A percentile compares a stretch with the other conserved stretches of the same genome.
phyloP scores from a whole-genome alignment of 192 early-diverging fungal species.

The Coemansia furcata region DNA sequence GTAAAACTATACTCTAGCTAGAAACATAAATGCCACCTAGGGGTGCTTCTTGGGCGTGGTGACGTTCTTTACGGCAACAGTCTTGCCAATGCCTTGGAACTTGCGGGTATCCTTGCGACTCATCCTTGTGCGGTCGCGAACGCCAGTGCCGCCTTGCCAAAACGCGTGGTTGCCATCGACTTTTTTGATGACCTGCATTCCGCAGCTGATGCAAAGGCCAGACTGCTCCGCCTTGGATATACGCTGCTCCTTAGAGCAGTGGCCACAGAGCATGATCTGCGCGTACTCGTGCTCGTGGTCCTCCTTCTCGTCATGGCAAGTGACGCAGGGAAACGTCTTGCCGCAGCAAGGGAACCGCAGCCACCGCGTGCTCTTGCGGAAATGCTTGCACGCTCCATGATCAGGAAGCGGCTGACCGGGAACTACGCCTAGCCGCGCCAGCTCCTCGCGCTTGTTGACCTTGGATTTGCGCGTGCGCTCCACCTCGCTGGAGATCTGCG shows the following conservation, averaged over 20 bases:
- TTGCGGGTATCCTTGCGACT: slow-evolving; percentile 70
- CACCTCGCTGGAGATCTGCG: slow-evolving; percentile 43
- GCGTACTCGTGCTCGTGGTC: slow-evolving; percentile 69
- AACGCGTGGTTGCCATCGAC: slow-evolving; percentile 60
- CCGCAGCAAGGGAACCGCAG: slow-evolving; percentile 92
- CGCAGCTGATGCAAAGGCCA: slow-evolving; percentile 60
- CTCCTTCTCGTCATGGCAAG: slow-evolving; percentile 79
- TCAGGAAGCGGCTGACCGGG: slow-evolving; percentile 73
- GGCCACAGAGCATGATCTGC: slow-evolving; percentile 79
- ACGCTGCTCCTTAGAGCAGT: slow-evolving; percentile 77
- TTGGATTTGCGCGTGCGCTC: slow-evolving; percentile 52
- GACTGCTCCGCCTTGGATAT: slow-evolving; percentile 51
- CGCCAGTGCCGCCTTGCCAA: slow-evolving; percentile 92
- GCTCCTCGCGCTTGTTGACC: slow-evolving; percentile 52
- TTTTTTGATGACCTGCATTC: slow-evolving; percentile 57
- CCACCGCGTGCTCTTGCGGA: slow-evolving; percentile 84
- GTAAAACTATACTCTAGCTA: neutral
- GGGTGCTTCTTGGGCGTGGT: slow-evolving; percentile 23
- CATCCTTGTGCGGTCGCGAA: slow-evolving; percentile 71
- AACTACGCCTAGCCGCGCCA: slow-evolving; percentile 61
- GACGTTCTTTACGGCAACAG: slow-evolving; percentile 45
- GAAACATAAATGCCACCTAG: neutral
- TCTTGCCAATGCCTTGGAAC: slow-evolving; percentile 62
- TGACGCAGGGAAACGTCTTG: slow-evolving; percentile 78
- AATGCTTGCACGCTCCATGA: slow-evolving; percentile 82